Evolutionary conservation across 192 early-diverging fungal genomes (phyloP).

Genomic region (Coemansia sp.): DNA sequence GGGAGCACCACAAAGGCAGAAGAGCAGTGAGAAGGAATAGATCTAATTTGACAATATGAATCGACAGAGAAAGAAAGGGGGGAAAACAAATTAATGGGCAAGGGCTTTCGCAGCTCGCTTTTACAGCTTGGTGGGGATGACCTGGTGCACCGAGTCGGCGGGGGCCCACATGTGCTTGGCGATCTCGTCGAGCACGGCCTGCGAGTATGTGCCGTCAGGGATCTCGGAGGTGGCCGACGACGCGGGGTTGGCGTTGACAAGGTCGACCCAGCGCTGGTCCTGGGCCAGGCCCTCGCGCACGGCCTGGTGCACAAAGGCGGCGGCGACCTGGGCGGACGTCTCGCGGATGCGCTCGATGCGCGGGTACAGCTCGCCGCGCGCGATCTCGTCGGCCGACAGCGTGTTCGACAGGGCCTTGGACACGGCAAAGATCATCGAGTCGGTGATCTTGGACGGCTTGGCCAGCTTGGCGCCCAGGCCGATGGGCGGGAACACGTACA

Average conservation of each 20-base stretch:
- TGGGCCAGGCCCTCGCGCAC: conserved; percentile 61
- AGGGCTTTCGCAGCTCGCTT: not conserved
- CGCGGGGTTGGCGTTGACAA: conserved; percentile 48
- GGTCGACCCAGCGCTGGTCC: conserved; percentile 50
- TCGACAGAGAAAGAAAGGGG: too few relatives aligned
- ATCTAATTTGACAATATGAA: not conserved
- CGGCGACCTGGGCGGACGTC: conserved; percentile 75
- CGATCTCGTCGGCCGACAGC: conserved; percentile 66
- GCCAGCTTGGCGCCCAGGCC: conserved; percentile 83
- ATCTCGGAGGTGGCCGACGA: conserved; percentile 20
- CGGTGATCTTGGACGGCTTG: conserved; percentile 65
- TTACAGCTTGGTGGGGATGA: conserved; percentile 46
- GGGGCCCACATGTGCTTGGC: conserved; percentile 48
- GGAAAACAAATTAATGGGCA: not conserved
- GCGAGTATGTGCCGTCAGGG: conserved; percentile 47
- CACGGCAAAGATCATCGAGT: conserved; percentile 77
- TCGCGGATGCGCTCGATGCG: conserved; percentile 81
- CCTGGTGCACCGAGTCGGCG: conserved; percentile 25
- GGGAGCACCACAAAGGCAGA: not conserved
- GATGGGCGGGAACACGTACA: conserved; percentile 96
- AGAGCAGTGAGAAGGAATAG: not conserved
- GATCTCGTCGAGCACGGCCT: conserved; percentile 42
- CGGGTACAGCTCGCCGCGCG: conserved; percentile 78
- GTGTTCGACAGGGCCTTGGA: conserved; percentile 76
- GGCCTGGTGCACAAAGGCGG: conserved; percentile 71